Evolutionary conservation across 1,284 basidiomycete genomes (phyloP), one percentile per base, ranked within the genome.

Genomic region (Anthracocystis walkeri): DNA sequence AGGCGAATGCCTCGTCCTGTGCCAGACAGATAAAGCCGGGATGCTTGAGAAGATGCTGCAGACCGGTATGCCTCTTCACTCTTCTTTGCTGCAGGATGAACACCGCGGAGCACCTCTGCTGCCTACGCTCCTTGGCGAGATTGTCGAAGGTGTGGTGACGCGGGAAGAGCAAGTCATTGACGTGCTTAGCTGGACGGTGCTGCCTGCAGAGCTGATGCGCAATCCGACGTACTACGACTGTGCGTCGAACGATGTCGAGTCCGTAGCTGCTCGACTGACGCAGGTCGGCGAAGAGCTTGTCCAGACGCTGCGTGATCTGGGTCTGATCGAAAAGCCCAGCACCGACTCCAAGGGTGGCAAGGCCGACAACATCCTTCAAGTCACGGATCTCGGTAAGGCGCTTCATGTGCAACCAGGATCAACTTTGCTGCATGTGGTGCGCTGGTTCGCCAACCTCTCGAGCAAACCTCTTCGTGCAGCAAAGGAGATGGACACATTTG

Each of bases 171-270:
- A 83, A 77, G 66, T 85, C 80, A 90, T 93, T 78, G 90, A 93
- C 77, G 86, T 90, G 45, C 88, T 94, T 67, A 92, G 95, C 75
- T 94, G 91, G 86, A 95, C 95, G 8, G 94, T 92, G 86, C 88
- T 97, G 33, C 88, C 90, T 7, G 88, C 89, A 53, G 89, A 95
- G 68, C 85, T 94, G 56, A 87, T 87, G 61, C 90, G 88, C 71
- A 99, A 99, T 85, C 95, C 96, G 12, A 89, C 90, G 1, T 98
- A 92, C 87, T 99, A 99, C 84, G 91, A 90, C 64, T 87, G 89
- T 7, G 45, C 51, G 5, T 54, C 61, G 1, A 57, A 35, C 35
- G 57, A 58, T 11, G 35, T 31, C 2, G 58, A 56, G 2, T 63
- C 67, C 7, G 63, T 71, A 16, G 38, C 65, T 7, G 77, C 56